phyloP scores from a whole-genome alignment of 1,139 yeast species.

The Yamadazyma sp. region DNA sequence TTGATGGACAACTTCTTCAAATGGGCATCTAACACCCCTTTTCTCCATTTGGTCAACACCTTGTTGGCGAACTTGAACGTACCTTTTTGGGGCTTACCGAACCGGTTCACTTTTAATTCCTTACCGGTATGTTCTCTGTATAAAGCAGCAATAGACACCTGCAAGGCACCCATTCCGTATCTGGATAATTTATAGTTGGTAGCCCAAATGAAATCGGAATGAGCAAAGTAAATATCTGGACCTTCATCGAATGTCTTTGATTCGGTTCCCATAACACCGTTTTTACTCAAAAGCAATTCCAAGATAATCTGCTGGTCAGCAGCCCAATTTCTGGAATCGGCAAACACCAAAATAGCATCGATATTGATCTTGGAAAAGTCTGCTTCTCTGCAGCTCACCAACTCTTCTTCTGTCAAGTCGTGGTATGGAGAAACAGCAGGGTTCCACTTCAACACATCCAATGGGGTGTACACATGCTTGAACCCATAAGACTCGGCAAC shows the following conservation, averaged over 20 bases:
- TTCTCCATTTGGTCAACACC: conserved; percentile 74
- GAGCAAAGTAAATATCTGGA: conserved; percentile 81
- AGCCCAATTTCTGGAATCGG: conserved; percentile 87
- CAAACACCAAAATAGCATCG: conserved; percentile 76
- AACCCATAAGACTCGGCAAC: conserved; percentile 80
- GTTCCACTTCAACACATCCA: conserved; percentile 80
- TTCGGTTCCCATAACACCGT: conserved; percentile 81
- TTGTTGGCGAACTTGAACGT: conserved; percentile 79
- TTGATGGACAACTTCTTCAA: conserved; percentile 53
- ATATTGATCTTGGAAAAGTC: conserved; percentile 65
- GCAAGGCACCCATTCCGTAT: conserved; percentile 89
- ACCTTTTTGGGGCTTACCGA: conserved; percentile 84
- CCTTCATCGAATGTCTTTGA: conserved; percentile 72
- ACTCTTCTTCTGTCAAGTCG: conserved; percentile 70
- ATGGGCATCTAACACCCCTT: conserved; percentile 72
- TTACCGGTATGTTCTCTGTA: conserved; percentile 79
- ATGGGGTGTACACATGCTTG: conserved; percentile 72
- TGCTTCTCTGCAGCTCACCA: conserved; percentile 50
- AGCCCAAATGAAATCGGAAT: conserved; percentile 87
- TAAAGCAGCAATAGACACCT: conserved; percentile 79
- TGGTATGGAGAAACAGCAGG: conserved; percentile 84
- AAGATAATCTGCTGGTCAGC: conserved; percentile 85
- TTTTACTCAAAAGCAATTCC: conserved; percentile 68
- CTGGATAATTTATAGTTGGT: conserved; percentile 77
- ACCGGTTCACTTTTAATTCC: conserved; percentile 72